These are phyloP conservation scores for Phytophthora capsici DNA, from an alignment of 352 stramenopile genomes.

Conservation along the genomic window DNA sequence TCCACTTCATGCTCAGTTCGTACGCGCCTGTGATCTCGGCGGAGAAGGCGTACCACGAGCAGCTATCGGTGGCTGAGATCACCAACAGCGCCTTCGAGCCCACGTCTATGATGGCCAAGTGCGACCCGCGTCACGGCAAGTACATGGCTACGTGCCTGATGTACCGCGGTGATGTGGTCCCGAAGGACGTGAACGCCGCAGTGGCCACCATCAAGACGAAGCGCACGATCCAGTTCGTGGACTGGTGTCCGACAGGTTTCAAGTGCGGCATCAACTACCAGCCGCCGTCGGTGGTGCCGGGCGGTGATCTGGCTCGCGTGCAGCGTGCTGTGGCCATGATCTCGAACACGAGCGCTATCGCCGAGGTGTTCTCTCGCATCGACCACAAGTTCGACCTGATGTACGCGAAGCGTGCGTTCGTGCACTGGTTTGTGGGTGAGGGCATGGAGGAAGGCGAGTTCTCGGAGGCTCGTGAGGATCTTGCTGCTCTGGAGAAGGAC, in stretches of 20 bases:
- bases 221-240: conserved; percentile 91
- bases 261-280: conserved; percentile 97
- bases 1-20: conserved; percentile 98
- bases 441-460: conserved; percentile 17
- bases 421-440: conserved; percentile 15
- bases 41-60: conserved; percentile 96
- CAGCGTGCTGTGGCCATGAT: conserved; percentile 98
- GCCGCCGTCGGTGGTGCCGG: conserved; percentile 93
- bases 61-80: conserved; percentile 96
- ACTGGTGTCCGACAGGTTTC: conserved; percentile 97
- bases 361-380: conserved; percentile 96
- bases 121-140: conserved; percentile 97
- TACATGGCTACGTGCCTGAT: conserved; percentile 99
- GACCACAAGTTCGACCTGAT: conserved; percentile 99
- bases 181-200: conserved; percentile 94
- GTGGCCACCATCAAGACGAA: conserved; percentile 99
- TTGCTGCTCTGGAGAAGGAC: conserved; percentile 98
- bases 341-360: conserved; percentile 98
- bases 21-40: conserved; percentile 97
- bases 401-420: conserved; percentile 66
- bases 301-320: conserved; percentile 95
- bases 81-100: conserved; percentile 97
- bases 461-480: conserved; percentile 60
- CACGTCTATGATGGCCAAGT: conserved; percentile 98
- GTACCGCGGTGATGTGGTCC: conserved; percentile 96